phyloP scores from a whole-genome alignment of 768 basidiomycete genomes.

The Russula emetica region DNA sequence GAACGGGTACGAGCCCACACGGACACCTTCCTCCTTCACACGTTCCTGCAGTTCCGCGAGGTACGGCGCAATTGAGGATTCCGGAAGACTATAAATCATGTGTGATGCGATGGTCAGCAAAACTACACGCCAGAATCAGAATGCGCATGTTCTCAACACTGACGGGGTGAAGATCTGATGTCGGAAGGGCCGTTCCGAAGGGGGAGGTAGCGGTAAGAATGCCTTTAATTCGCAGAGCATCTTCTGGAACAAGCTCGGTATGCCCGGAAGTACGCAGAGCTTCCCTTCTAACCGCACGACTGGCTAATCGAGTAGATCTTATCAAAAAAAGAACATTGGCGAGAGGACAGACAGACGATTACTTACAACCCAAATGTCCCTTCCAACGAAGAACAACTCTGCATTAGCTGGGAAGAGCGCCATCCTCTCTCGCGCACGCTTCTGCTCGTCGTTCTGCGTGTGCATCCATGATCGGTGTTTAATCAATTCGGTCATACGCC shows the following conservation, averaged over 20 bases:
- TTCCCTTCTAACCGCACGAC: conserved; percentile 82
- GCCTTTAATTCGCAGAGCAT: conserved; percentile 71
- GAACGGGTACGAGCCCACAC: conserved; percentile 75
- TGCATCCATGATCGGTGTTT: conserved; percentile 53
- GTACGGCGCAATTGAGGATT: conserved; percentile 86
- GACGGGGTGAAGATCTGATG: conserved; percentile 83
- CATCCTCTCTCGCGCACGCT: conserved; percentile 78
- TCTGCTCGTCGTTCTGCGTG: conserved; percentile 69
- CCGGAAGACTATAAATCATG: conserved; percentile 48
- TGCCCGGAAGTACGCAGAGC: conserved; percentile 89
- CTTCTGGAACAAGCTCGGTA: conserved; percentile 77
- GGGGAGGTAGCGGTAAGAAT: conserved; percentile 76
- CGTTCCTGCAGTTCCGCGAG: conserved; percentile 72
- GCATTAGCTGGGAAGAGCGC: conserved; percentile 78
- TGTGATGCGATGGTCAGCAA: conserved; percentile 6
- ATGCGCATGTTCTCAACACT: conserved; percentile 24
- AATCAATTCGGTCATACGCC: conserved; percentile 61
- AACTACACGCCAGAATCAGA: conserved; percentile 13
- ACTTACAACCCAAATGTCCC: conserved; percentile 82
- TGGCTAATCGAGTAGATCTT: conserved; percentile 48
- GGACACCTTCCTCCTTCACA: conserved; percentile 68
- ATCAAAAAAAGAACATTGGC: neutral
- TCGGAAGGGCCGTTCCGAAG: conserved; percentile 64
- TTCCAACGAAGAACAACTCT: conserved; percentile 74
- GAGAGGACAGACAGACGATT: neutral